A percentile compares a stretch with the other conserved stretches of the same genome.
Evolutionary conservation across 148 eudicot genomes (phyloP).

Genomic region (Amaranthus palmeri): DNA sequence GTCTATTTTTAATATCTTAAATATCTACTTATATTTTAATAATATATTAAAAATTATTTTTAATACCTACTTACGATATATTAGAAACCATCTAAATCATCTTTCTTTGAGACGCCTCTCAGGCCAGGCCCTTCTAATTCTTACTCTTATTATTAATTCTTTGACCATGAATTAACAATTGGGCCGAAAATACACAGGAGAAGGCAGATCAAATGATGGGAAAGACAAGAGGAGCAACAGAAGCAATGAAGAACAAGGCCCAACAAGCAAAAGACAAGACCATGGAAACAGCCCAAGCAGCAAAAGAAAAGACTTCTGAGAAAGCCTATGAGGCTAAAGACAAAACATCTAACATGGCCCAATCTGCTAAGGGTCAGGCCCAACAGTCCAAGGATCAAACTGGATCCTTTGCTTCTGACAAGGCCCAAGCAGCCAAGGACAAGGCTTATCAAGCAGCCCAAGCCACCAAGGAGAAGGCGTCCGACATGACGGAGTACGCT

Average conservation of each 20-base stretch:
- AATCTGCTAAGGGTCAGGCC: slow-evolving; percentile 25
- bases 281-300: slow-evolving; percentile 26
- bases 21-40: too few relatives aligned
- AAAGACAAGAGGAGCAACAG: slow-evolving; percentile 20
- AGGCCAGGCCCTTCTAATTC: too few relatives aligned
- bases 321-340: slow-evolving; percentile 20
- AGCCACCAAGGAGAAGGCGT: slow-evolving; percentile 46
- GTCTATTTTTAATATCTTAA: too few relatives aligned
- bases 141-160: too few relatives aligned
- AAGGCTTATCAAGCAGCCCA: slow-evolving; percentile 34
- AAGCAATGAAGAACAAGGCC: slow-evolving; percentile 45
- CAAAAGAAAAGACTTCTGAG: slow-evolving; percentile 35
- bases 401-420: background rate
- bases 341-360: slow-evolving; percentile 25
- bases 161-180: background rate
- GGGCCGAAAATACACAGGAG: slow-evolving; percentile 27
- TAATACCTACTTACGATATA: too few relatives aligned
- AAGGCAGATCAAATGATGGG: slow-evolving; percentile 55
- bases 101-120: too few relatives aligned
- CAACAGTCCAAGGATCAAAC: slow-evolving; percentile 12
- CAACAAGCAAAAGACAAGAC: slow-evolving; percentile 49
- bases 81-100: too few relatives aligned
- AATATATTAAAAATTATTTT: too few relatives aligned
- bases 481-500: slow-evolving; percentile 37
- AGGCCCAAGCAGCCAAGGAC: slow-evolving; percentile 29